Conservation (phyloP, 2,329 filamentous ascomycete genomes). For the Sclerotiophoma versabilis region DNA sequence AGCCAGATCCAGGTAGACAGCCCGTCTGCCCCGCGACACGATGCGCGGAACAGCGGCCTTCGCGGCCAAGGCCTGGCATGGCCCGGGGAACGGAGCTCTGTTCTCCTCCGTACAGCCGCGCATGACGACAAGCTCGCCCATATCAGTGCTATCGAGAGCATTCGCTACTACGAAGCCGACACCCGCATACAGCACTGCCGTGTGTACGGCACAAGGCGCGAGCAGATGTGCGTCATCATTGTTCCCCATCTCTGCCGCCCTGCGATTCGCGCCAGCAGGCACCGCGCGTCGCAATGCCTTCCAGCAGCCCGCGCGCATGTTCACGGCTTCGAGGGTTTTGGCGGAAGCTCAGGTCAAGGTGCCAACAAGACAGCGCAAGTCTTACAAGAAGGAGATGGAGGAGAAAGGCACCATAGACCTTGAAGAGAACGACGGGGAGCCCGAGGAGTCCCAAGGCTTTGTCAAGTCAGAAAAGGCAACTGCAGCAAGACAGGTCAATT, state of each 20-base stretch:
- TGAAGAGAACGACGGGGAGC: constrained; percentile 54
- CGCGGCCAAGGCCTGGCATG: constrained; percentile 45
- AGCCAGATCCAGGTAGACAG: constrained; percentile 31
- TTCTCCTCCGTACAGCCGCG: constrained; percentile 43
- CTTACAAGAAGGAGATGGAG: constrained; percentile 50
- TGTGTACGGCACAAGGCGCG: background rate
- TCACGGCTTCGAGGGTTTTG: constrained; percentile 37
- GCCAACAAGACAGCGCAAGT: constrained; percentile 34
- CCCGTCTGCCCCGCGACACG: constrained; percentile 31
- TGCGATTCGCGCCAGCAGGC: constrained; percentile 26
- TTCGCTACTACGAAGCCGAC: constrained; percentile 22
- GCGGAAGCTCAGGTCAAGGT: constrained; percentile 33
- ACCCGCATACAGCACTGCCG: background rate
- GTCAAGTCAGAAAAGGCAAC: constrained; percentile 81
- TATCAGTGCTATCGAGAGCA: constrained; percentile 21
- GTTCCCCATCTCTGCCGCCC: constrained; percentile 17
- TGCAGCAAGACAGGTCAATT: constrained; percentile 86
- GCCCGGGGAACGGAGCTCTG: constrained; percentile 44
- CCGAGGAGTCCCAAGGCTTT: constrained; percentile 69
- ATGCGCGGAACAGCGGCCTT: constrained; percentile 46
- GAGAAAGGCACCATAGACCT: constrained; percentile 44
- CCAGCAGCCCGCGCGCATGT: constrained; percentile 35
- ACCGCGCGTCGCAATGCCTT: constrained; percentile 37
- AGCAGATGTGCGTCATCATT: constrained; percentile 20
- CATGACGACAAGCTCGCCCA: constrained; percentile 24